phyloP scores from a whole-genome alignment of 2,329 filamentous ascomycete genomes.

The Penicillium sp. region DNA sequence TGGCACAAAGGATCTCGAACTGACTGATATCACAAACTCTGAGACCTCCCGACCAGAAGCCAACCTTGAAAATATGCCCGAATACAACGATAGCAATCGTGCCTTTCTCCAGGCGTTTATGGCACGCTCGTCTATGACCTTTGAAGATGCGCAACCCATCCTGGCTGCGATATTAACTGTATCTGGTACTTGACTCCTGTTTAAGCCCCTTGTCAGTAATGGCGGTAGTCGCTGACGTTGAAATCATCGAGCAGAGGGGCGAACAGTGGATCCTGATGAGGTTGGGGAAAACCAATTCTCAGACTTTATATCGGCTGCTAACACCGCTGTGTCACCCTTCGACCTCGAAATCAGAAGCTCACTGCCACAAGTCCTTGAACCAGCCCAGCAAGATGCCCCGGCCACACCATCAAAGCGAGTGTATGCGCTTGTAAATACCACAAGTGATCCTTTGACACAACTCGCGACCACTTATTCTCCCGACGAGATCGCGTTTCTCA shows the following conservation, averaged over 20 bases:
- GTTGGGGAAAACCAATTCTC: slow-evolving; percentile 68
- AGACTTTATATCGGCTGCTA: slow-evolving; percentile 68
- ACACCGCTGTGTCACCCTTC: slow-evolving; percentile 71
- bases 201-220: background rate
- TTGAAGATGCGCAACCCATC: slow-evolving; percentile 69
- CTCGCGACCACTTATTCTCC: slow-evolving; percentile 76
- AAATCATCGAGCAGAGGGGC: slow-evolving; percentile 38
- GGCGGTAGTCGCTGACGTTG: background rate
- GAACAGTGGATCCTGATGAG: slow-evolving; percentile 56
- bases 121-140: slow-evolving; percentile 73
- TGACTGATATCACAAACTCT: background rate
- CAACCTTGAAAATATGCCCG: slow-evolving; percentile 19
- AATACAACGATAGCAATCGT: slow-evolving; percentile 68
- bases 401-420: slow-evolving; percentile 52
- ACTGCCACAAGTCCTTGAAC: slow-evolving; percentile 64
- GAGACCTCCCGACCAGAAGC: background rate
- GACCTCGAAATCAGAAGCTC: slow-evolving; percentile 84
- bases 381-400: slow-evolving; percentile 14
- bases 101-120: slow-evolving; percentile 91
- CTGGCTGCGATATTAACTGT: slow-evolving; percentile 73
- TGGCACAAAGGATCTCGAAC: background rate
- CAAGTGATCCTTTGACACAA: slow-evolving; percentile 80
- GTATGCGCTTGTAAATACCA: slow-evolving; percentile 84
- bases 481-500: slow-evolving; percentile 87
- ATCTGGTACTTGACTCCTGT: slow-evolving; percentile 41